Percentiles rank a stretch among this genome's conserved stretches.
phyloP scores from a whole-genome alignment of 2,329 filamentous ascomycete genomes.

The Ploettnerulaceae sp. region DNA sequence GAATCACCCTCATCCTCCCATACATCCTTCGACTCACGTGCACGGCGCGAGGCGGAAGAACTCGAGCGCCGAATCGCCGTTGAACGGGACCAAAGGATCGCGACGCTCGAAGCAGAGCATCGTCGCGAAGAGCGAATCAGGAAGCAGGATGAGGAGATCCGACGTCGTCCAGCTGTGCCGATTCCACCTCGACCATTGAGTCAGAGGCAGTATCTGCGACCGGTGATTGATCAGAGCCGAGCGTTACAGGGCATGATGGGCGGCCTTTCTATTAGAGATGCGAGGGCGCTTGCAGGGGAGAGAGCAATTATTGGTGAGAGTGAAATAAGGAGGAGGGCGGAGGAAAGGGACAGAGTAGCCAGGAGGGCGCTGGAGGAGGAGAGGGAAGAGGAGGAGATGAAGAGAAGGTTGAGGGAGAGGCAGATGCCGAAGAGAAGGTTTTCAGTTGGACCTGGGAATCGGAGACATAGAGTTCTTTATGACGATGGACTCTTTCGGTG shows the following conservation, averaged over 20 bases:
- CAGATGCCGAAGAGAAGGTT: conserved; percentile 24
- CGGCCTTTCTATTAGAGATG: conserved; percentile 11
- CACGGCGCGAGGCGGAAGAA: conserved; percentile 15
- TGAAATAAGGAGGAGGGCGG: conserved; percentile 15
- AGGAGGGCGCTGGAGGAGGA: conserved; percentile 7
- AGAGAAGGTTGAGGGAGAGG: conserved; percentile 23
- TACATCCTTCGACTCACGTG: conserved; percentile 21
- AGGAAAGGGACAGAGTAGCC: conserved; percentile 15
- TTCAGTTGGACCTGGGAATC: conserved; percentile 24
- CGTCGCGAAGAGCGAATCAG: conserved; percentile 22
- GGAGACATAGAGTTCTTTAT: conserved; percentile 29
- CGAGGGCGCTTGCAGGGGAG: conserved; percentile 10
- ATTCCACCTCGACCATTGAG: conserved; percentile 15
- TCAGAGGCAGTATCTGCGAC: conserved; percentile 13
- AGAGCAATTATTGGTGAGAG: conserved; percentile 13
- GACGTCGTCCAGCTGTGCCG: conserved; percentile 27
- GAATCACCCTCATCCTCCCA: conserved; percentile 26
- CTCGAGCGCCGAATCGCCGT: conserved; percentile 9
- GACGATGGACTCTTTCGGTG: conserved; percentile 31
- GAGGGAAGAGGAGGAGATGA: conserved; percentile 24
- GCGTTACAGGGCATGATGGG: conserved; percentile 20
- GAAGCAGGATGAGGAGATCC: conserved; percentile 30
- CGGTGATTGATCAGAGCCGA: conserved; percentile 24
- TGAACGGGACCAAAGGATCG: conserved; percentile 16
- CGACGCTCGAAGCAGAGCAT: conserved; percentile 15